These are phyloP conservation scores for Elsinoe ampelina DNA, from an alignment of 2,329 filamentous ascomycete genomes.

Conservation along the genomic window DNA sequence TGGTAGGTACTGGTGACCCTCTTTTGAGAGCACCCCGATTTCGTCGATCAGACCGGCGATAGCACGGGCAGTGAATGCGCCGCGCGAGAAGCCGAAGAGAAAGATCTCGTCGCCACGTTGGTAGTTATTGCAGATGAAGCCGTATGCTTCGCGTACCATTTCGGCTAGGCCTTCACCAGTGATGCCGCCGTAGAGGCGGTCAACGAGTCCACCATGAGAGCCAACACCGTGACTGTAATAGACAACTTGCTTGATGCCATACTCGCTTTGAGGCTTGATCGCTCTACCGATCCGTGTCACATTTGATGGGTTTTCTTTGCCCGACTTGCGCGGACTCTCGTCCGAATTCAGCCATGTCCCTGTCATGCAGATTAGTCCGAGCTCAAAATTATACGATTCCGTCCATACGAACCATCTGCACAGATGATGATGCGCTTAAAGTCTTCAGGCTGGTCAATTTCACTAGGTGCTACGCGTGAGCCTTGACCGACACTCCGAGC, in stretches of 20 bases:
- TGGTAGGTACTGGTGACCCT: slow-evolving; percentile 35
- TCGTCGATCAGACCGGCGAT: slow-evolving; percentile 38
- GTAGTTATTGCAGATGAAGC: slow-evolving; percentile 46
- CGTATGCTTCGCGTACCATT: slow-evolving; percentile 41
- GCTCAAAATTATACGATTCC: neutral
- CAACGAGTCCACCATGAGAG: slow-evolving; percentile 34
- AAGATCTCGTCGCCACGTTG: slow-evolving; percentile 43
- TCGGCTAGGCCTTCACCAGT: slow-evolving; percentile 38
- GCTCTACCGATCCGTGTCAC: slow-evolving; percentile 42
- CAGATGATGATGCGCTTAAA: slow-evolving; percentile 30
- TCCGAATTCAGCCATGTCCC: slow-evolving; percentile 43
- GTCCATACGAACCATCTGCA: slow-evolving; percentile 31
- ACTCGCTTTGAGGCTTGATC: slow-evolving; percentile 38
- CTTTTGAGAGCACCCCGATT: slow-evolving; percentile 41
- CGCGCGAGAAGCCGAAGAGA: slow-evolving; percentile 41
- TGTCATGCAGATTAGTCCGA: slow-evolving; percentile 13
- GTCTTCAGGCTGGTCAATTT: slow-evolving; percentile 5
- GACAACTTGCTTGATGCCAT: slow-evolving; percentile 42
- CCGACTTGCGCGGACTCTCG: slow-evolving; percentile 35
- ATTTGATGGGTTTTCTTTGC: slow-evolving; percentile 38
- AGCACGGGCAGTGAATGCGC: slow-evolving; percentile 38
- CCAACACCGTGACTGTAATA: slow-evolving; percentile 44
- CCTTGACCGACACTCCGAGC: slow-evolving; percentile 3
- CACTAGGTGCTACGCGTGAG: slow-evolving; percentile 1
- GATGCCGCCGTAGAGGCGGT: slow-evolving; percentile 32